phyloP scores from a whole-genome alignment of 2,329 filamentous ascomycete genomes.

The Fusarium sarcochroum region DNA sequence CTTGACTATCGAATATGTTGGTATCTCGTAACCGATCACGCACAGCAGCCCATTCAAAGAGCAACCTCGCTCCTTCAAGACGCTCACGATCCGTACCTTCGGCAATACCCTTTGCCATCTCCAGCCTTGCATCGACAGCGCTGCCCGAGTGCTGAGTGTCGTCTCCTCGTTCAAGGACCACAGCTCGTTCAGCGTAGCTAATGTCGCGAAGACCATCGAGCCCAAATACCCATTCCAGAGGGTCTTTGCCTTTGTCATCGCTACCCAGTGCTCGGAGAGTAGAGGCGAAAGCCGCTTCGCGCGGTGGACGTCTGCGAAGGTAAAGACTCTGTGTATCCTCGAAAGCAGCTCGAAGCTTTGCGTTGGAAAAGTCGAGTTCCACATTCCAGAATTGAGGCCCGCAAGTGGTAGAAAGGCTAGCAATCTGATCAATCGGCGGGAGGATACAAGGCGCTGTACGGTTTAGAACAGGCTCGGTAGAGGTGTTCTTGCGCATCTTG shows the following conservation, averaged over 20 bases:
- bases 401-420: conserved; percentile 70
- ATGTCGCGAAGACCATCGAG: conserved; percentile 68
- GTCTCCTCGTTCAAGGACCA: conserved; percentile 69
- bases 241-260: conserved; percentile 52
- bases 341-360: conserved; percentile 73
- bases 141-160: conserved; percentile 64
- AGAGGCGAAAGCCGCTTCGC: conserved; percentile 78
- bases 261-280: conserved; percentile 80
- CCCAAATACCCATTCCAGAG: conserved; percentile 82
- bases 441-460: conserved; percentile 71
- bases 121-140: conserved; percentile 78
- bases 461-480: conserved; percentile 56
- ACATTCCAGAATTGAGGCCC: conserved; percentile 84
- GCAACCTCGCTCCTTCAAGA: conserved; percentile 64
- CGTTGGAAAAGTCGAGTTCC: conserved; percentile 79
- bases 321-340: conserved; percentile 78
- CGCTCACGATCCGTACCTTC: conserved; percentile 57
- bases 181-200: conserved; percentile 76
- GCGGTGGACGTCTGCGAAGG: conserved; percentile 77
- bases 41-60: conserved; percentile 70
- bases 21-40: conserved; percentile 54
- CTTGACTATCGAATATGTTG: conserved; percentile 53
- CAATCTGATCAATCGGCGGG: conserved; percentile 75
- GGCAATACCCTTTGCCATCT: conserved; percentile 68
- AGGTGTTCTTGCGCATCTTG: conserved; percentile 63